Percentiles rank a stretch among this genome's conserved stretches.
Conservation (phyloP, 2,329 filamentous ascomycete species). For the Aureobasidium sp. region DNA sequence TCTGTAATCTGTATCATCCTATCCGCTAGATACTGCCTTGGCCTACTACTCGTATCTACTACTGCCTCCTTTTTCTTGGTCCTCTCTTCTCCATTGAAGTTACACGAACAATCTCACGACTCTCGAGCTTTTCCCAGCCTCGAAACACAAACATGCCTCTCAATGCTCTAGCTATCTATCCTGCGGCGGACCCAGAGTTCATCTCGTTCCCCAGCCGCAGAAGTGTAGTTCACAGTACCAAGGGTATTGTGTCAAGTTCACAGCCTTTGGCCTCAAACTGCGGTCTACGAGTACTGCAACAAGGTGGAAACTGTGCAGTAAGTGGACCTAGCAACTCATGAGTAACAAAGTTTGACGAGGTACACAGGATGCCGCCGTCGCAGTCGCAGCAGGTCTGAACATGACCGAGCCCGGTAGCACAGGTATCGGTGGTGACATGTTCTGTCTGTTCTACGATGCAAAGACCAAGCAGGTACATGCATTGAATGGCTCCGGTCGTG, state of each 20-base stretch:
- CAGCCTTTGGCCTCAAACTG: constrained; percentile 86
- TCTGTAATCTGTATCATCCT: not conserved
- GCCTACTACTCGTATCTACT: too few relatives aligned
- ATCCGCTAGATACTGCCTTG: too few relatives aligned
- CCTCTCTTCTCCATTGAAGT: not conserved
- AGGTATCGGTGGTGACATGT: constrained; percentile 95
- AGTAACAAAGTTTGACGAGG: too few relatives aligned
- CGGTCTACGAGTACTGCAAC: constrained; percentile 72
- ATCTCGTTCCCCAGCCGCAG: constrained; percentile 66
- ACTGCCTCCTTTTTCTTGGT: not conserved
- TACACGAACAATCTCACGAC: not conserved
- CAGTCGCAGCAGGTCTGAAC: constrained; percentile 85
- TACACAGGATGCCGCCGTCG: constrained; percentile 92
- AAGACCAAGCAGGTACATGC: constrained; percentile 72
- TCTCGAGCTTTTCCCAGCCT: not conserved
- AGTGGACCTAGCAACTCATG: too few relatives aligned
- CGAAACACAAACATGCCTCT: constrained; percentile 35
- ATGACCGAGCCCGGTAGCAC: constrained; percentile 89
- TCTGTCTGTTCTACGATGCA: constrained; percentile 86
- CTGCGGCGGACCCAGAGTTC: constrained; percentile 43
- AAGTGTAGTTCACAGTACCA: constrained; percentile 87
- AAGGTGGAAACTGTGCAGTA: constrained; percentile 89
- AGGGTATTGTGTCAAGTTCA: constrained; percentile 82
- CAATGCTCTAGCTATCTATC: constrained; percentile 41
- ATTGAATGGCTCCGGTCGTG: constrained; percentile 84